Conservation (phyloP, 768 basidiomycete genomes). For the Kwoniella botswanensis region DNA sequence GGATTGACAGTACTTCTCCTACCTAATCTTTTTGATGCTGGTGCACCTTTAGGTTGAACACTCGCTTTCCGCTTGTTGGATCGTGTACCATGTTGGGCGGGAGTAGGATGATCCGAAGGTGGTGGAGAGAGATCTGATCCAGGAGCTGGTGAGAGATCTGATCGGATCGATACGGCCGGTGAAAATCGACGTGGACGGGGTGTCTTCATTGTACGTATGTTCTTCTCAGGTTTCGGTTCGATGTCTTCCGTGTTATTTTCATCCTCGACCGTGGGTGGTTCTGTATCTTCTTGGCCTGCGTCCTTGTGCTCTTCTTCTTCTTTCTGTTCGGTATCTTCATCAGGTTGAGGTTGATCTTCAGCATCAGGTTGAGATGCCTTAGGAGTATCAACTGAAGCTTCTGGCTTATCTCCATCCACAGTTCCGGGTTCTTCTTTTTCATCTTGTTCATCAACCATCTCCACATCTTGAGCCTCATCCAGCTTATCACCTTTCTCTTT, state of each 20-base stretch:
- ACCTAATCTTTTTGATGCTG: constrained; percentile 30
- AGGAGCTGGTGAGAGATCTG: constrained; percentile 30
- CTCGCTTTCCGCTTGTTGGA: constrained; percentile 38
- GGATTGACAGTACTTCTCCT: constrained; percentile 18
- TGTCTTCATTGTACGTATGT: constrained; percentile 1
- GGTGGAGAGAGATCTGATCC: constrained; percentile 29
- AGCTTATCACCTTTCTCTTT: constrained; percentile 6
- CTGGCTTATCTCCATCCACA: neutral
- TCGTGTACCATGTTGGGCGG: constrained; percentile 20
- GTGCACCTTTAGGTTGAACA: constrained; percentile 28
- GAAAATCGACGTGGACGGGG: constrained; percentile 15
- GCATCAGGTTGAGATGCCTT: no score
- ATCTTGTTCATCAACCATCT: neutral
- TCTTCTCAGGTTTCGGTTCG: constrained; percentile 1
- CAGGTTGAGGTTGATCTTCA: neutral
- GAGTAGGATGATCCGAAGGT: constrained; percentile 16
- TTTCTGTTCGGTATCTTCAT: neutral
- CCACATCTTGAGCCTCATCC: constrained; percentile 10
- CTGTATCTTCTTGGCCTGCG: constrained; percentile 8
- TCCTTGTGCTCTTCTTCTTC: constrained; percentile 4
- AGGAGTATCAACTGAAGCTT: no score
- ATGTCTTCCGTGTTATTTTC: neutral
- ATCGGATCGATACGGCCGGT: constrained; percentile 22
- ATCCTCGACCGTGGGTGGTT: neutral
- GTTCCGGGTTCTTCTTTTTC: neutral